Evolutionary conservation across 176 grass and related monocot genomes (phyloP), one percentile per base, ranked within the genome.

Genomic region (Zizania latifolia): DNA sequence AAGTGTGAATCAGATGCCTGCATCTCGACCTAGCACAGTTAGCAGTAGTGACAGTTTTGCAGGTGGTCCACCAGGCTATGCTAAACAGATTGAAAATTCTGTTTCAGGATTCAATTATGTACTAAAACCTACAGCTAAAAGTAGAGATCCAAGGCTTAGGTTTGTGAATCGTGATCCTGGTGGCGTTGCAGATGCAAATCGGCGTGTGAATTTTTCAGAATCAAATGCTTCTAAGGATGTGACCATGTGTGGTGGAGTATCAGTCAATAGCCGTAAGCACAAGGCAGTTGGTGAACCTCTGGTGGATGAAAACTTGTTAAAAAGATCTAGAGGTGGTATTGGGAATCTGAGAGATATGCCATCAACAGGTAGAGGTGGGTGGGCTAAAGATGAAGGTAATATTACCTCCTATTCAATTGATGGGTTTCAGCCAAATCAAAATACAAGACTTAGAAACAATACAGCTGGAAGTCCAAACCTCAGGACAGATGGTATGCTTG

Each of bases 131-230:
- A 59, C 64, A 43, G 60, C 73, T 40, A 92, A 90, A 84, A 88
- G 77, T 73, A 92, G 92, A 65, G 95, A 99, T 77, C 95, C 95
- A 77, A 90, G 95, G 81, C 87, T 92, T 30, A 92, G 74, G 59
- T 82, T 95, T 70, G 72, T 92, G 71, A 92, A 85, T 62, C 82
- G 76, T 76, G 86, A 90, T 86, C 35, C 62, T 63, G 72, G 29
- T 75, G 56, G 65, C 62, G 30, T 76, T 77, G 57, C 77, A 27
- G 83, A 89, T 21, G 65, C 38, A 30, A 85, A 83, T 38, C 58
- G 17, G 43, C 51, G 6, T 59, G 39, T 40, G 55, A 71, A 32
- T 50, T 58, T 61, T 65, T 36, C 24, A 69, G 91, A 91, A 16
- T 50, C 13, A 31, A 88, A 82, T 71, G 16, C 43, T 51, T 46